phyloP scores from a whole-genome alignment of 768 basidiomycete species.

The Termitomyces bulborhizus region DNA sequence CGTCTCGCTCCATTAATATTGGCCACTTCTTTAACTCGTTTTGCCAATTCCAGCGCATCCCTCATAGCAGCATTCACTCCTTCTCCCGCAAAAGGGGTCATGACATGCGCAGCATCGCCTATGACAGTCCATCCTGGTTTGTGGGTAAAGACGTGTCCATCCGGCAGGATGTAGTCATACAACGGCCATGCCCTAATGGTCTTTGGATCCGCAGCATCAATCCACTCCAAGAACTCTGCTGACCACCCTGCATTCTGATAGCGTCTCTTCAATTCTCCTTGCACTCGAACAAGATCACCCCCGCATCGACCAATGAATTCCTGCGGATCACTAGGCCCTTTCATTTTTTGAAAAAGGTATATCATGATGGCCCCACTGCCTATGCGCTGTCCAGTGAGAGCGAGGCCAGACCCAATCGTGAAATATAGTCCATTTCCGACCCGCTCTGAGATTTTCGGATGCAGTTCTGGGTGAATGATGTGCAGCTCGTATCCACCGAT shows the following conservation, averaged over 20 bases:
- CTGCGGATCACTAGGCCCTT: background rate
- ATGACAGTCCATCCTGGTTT: slow-evolving; percentile 15
- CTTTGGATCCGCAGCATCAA: slow-evolving; percentile 4
- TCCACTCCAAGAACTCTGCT: slow-evolving; percentile 4
- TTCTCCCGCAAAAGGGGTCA: slow-evolving; percentile 19
- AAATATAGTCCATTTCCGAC: slow-evolving; percentile 24
- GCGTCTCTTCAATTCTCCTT: background rate
- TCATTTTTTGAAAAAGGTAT: background rate
- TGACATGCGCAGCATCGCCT: slow-evolving; percentile 21
- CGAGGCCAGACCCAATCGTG: slow-evolving; percentile 1
- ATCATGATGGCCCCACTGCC: slow-evolving; percentile 11
- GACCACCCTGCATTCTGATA: slow-evolving; percentile 8
- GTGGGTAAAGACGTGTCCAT: slow-evolving; percentile 10
- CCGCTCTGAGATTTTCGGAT: slow-evolving; percentile 18
- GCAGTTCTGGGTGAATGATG: slow-evolving; percentile 7
- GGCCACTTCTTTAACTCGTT: background rate
- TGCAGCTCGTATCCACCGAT: slow-evolving; percentile 15
- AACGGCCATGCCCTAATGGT: slow-evolving; percentile 10
- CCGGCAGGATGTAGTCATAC: slow-evolving; percentile 10
- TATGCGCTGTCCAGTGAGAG: slow-evolving; percentile 7
- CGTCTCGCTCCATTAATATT: background rate
- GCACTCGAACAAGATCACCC: background rate
- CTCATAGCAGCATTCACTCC: slow-evolving; percentile 19
- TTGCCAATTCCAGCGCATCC: slow-evolving; percentile 16
- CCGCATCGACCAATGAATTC: slow-evolving; percentile 3